Evolutionary conservation across 306 rosid genomes (phyloP).

Genomic region (Cucumis hystrix): DNA sequence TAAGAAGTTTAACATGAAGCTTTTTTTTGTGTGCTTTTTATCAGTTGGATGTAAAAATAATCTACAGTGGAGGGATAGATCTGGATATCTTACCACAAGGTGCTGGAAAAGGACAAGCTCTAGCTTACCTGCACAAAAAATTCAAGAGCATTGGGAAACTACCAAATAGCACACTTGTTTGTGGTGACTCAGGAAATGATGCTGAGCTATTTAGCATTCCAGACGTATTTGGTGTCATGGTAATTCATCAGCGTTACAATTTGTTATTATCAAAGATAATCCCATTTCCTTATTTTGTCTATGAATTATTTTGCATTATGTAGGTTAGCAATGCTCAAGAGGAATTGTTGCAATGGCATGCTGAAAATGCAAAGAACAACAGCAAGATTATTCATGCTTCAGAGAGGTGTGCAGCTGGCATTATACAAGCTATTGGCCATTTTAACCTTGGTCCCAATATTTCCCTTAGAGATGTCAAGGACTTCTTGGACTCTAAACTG

Average conservation of each 20-base stretch:
- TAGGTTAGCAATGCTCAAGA: conserved; percentile 98
- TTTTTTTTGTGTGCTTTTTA: conserved; percentile 8
- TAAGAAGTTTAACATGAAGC: neutral
- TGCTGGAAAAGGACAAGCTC: conserved; percentile 99
- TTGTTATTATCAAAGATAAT: neutral
- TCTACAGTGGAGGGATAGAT: conserved; percentile 94
- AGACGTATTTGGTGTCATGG: conserved; percentile 90
- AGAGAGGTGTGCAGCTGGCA: conserved; percentile 93
- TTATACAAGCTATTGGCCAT: conserved; percentile 85
- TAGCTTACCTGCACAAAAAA: conserved; percentile 76
- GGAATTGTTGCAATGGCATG: conserved; percentile 86
- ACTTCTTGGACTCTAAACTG: conserved; percentile 16
- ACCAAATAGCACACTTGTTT: conserved; percentile 72
- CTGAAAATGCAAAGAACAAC: conserved; percentile 68
- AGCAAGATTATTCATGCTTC: conserved; percentile 78
- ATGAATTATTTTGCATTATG: conserved; percentile 5
- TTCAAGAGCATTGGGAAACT: conserved; percentile 55
- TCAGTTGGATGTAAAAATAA: conserved; percentile 94
- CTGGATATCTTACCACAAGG: conserved; percentile 84
- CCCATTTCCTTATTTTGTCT: neutral
- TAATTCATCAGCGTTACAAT: conserved; percentile 16
- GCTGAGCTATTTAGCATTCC: conserved; percentile 93
- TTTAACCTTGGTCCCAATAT: conserved; percentile 56
- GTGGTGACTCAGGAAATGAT: conserved; percentile 98
- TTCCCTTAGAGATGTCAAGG: conserved; percentile 64